These are phyloP conservation scores for Mycena amicta DNA, from an alignment of 768 basidiomycete genomes.

Conservation along the genomic window DNA sequence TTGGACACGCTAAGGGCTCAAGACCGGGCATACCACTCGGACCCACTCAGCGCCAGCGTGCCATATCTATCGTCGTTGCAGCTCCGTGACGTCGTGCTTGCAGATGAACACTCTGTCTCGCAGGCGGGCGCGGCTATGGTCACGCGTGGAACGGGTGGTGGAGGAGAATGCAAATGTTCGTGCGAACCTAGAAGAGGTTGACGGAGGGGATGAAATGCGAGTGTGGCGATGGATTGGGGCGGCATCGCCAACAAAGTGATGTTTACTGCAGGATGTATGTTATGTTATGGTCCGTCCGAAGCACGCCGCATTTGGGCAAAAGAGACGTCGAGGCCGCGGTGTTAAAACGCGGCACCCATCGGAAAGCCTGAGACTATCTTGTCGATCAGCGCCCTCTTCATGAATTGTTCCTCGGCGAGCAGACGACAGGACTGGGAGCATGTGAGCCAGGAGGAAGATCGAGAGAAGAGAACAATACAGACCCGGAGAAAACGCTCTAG, in stretches of 20 bases:
- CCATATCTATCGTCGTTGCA: slow-evolving; percentile 85
- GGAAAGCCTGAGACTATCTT: slow-evolving; percentile 75
- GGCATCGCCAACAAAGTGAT: slow-evolving; percentile 13
- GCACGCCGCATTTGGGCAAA: too few relatives aligned
- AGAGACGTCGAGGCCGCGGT: too few relatives aligned
- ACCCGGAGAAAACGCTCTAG: slow-evolving; percentile 93
- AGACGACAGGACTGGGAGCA: slow-evolving; percentile 70
- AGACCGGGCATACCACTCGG: slow-evolving; percentile 79
- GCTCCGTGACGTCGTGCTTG: slow-evolving; percentile 83
- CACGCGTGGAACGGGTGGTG: slow-evolving; percentile 79
- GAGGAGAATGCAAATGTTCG: slow-evolving; percentile 92
- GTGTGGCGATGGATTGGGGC: slow-evolving; percentile 90
- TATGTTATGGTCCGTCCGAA: too few relatives aligned
- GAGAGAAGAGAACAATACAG: slow-evolving; percentile 32
- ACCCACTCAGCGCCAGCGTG: slow-evolving; percentile 72
- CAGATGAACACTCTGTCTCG: slow-evolving; percentile 75
- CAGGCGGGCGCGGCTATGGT: slow-evolving; percentile 74
- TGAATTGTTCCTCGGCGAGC: slow-evolving; percentile 94
- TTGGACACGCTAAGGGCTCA: slow-evolving; percentile 81
- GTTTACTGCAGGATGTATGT: not conserved
- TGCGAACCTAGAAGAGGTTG: slow-evolving; percentile 79
- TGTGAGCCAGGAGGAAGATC: slow-evolving; percentile 8
- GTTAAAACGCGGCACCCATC: slow-evolving; percentile 33
- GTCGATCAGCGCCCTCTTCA: slow-evolving; percentile 92
- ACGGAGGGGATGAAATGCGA: slow-evolving; percentile 83